phyloP scores from a whole-genome alignment of 306 rosid species.

The Arachis stenosperma region DNA sequence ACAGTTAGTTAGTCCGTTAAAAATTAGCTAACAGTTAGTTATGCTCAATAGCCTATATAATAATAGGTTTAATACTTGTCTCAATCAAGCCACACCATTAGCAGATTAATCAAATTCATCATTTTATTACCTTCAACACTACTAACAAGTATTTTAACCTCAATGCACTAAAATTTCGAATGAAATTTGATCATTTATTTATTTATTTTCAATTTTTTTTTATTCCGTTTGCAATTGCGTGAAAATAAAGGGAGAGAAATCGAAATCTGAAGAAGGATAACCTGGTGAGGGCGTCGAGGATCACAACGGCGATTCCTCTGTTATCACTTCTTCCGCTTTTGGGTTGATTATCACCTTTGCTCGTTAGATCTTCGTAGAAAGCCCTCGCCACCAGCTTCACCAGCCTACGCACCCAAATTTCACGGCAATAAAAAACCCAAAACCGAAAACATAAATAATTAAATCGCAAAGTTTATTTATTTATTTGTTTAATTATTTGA shows the following conservation, averaged over 20 bases:
- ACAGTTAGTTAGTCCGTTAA: background rate
- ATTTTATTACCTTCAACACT: background rate
- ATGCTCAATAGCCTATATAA: background rate
- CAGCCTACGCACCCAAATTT: conserved; percentile 47
- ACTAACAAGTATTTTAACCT: no score
- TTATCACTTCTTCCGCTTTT: conserved; percentile 80
- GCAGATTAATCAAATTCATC: background rate
- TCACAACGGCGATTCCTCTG: conserved; percentile 80
- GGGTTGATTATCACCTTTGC: conserved; percentile 80
- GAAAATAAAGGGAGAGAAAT: background rate
- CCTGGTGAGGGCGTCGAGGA: conserved; percentile 88
- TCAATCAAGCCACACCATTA: background rate
- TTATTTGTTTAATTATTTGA: no score
- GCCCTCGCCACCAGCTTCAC: conserved; percentile 84
- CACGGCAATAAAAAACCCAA: background rate
- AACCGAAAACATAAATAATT: background rate
- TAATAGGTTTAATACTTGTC: background rate
- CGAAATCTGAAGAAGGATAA: conserved; percentile 66
- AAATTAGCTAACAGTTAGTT: background rate
- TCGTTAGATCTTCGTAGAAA: conserved; percentile 71
- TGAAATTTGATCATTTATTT: background rate
- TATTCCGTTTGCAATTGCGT: background rate
- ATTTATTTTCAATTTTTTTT: background rate
- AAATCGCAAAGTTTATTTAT: background rate
- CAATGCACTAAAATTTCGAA: background rate